Evolutionary conservation across 192 early-diverging fungal genomes (phyloP).

Genomic region (Ambispora gerdemannii): DNA sequence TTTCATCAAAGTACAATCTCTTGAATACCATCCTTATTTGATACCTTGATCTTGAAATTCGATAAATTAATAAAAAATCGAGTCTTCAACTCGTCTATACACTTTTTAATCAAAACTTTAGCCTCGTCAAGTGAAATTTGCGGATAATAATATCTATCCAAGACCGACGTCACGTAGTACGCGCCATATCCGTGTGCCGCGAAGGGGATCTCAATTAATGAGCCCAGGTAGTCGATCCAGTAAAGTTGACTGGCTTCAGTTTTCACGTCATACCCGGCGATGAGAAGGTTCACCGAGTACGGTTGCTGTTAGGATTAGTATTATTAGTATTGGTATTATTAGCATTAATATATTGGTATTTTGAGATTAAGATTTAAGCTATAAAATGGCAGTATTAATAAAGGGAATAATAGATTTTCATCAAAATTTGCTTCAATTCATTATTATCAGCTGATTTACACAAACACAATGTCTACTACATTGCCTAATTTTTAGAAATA

Average conservation of each 20-base stretch:
- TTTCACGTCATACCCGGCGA: conserved; percentile 80
- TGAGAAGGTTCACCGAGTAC: conserved; percentile 85
- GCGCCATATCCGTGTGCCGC: conserved; percentile 89
- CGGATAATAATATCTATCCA: conserved; percentile 87
- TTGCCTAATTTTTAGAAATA: not conserved
- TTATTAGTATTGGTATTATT: no score
- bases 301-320: no score
- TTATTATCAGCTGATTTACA: not conserved
- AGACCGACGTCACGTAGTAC: conserved; percentile 86
- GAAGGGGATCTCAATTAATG: conserved; percentile 74
- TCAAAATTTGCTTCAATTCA: no score
- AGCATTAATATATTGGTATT: no score
- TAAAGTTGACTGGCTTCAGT: conserved; percentile 72
- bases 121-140: conserved; percentile 84
- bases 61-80: conserved; percentile 85
- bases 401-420: not conserved
- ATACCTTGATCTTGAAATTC: conserved; percentile 80
- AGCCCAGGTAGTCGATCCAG: conserved; percentile 90
- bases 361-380: not conserved
- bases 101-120: conserved; percentile 78
- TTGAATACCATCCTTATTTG: conserved; percentile 82
- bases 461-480: not conserved
- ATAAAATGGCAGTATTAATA: not conserved
- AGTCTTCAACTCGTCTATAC: conserved; percentile 75
- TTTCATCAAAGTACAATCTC: no score